Evolutionary conservation across 1,139 yeast genomes (phyloP), one percentile per base, ranked within the genome.

Genomic region (Magnusiomyces ingens): DNA sequence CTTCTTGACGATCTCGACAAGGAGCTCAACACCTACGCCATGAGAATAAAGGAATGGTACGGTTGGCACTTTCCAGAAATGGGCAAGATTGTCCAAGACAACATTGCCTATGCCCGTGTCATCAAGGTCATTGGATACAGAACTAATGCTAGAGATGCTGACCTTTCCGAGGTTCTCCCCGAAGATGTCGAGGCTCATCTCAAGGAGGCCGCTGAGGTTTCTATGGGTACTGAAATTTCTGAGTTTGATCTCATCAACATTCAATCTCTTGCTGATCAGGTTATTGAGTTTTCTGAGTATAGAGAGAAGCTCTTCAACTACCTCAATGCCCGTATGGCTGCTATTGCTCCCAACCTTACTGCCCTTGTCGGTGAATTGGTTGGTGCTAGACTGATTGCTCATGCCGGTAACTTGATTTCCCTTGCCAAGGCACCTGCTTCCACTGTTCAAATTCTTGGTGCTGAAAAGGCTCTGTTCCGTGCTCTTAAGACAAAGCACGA

Each of bases 41-140:
- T 93, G 99, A 85, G 99, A 78, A 91, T 88, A 68, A 93, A 93
- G 79, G 99, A 93, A 76, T 93, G 99, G 99, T 93, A 93, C 75
- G 98, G 98, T 63, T 93, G 99, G 99, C 99, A 93, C 73, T 93
- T 93, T 83, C 99, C 99, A 56, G 99, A 93, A 76, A 82, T 93
- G 77, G 96, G 97, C 64, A 90, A 89, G 76, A 81, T 93, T 71
- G 93, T 90, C 59, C 84, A 89, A 63, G 99, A 93, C 76, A 91
- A 91, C 36, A 55, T 55, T 41, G 67, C 67, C 18, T 64, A 64
- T 50, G 95, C 95, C 57, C 85, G 94, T 77, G 87, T 90, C 64
- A 88, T 93, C 67, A 80, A 89, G 74, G 79, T 85, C 64, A 90
- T 93, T 97, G 99, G 99, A 62, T 76, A 88, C 67, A 84, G 99